These are phyloP conservation scores for Fusarium praegraminearum DNA, from an alignment of 2,329 filamentous ascomycete genomes.

Conservation along the genomic window DNA sequence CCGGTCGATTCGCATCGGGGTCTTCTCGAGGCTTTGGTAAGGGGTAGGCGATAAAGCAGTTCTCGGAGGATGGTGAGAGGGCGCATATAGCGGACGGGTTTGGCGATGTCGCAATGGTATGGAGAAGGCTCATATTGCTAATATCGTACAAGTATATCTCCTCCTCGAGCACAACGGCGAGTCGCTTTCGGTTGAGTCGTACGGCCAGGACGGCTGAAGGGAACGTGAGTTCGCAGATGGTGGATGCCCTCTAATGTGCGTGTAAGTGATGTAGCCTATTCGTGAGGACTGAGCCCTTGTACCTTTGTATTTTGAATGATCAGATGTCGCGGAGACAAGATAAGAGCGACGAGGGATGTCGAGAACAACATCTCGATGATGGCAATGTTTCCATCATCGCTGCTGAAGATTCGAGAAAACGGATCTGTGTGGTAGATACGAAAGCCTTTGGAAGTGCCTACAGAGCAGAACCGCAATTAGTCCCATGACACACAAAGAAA, in stretches of 20 bases:
- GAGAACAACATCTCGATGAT: conserved; percentile 99
- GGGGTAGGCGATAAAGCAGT: conserved; percentile 95
- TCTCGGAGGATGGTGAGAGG: conserved; percentile 92
- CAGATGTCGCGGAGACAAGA: conserved; percentile 89
- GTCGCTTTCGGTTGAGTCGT: conserved; percentile 90
- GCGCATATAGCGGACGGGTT: conserved; percentile 93
- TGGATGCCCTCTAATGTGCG: conserved; percentile 69
- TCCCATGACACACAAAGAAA: conserved; percentile 7
- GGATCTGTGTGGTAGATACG: conserved; percentile 97
- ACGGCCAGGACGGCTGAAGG: conserved; percentile 96
- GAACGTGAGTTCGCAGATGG: conserved; percentile 98
- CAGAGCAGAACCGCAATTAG: conserved; percentile 16
- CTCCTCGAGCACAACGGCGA: conserved; percentile 93
- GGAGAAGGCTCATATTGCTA: conserved; percentile 95
- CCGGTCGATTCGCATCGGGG: conserved; percentile 69
- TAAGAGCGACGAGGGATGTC: conserved; percentile 93
- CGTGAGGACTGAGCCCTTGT: conserved; percentile 36
- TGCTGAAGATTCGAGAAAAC: conserved; percentile 94
- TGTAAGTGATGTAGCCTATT: conserved; percentile 31
- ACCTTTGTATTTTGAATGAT: conserved; percentile 99
- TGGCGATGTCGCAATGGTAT: conserved; percentile 92
- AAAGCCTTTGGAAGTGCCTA: conserved; percentile 92
- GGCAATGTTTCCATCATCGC: conserved; percentile 92
- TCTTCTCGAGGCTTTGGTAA: conserved; percentile 79
- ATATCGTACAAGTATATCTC: conserved; percentile 99